Evolutionary conservation across 805 yeast species (phyloP).

Genomic region (Dipodascus geniculatus): DNA sequence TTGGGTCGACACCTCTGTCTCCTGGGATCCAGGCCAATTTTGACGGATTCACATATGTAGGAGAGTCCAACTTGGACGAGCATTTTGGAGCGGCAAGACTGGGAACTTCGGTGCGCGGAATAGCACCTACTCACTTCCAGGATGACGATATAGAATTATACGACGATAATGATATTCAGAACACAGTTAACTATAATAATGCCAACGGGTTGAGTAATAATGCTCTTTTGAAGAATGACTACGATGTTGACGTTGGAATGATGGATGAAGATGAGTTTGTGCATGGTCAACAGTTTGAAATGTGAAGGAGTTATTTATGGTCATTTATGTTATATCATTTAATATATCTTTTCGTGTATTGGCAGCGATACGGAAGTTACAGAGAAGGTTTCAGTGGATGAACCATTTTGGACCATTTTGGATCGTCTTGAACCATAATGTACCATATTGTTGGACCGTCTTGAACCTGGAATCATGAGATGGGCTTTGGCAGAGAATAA

Average conservation of each 20-base stretch:
- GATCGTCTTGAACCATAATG: no score
- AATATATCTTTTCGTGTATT: no score
- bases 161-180: constrained; percentile 22
- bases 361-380: no score
- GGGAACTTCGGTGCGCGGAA: constrained; percentile 4
- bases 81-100: constrained; percentile 34
- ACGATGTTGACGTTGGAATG: constrained; percentile 17
- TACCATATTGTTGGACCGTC: no score
- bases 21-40: constrained; percentile 92
- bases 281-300: constrained; percentile 69
- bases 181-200: constrained; percentile 19
- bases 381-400: no score
- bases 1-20: constrained; percentile 53
- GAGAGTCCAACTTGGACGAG: constrained; percentile 72
- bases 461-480: no score
- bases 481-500: no score
- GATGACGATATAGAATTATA: constrained; percentile 22
- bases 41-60: constrained; percentile 91
- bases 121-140: constrained; percentile 15
- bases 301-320: constrained; percentile 32
- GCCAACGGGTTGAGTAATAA: constrained; percentile 4
- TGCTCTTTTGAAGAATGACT: constrained; percentile 13
- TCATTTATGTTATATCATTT: no score
- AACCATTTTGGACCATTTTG: no score
- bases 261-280: constrained; percentile 50